Evolutionary conservation across 2,329 filamentous ascomycete genomes (phyloP).

Genomic region (Pseudogymnoascus sp.): DNA sequence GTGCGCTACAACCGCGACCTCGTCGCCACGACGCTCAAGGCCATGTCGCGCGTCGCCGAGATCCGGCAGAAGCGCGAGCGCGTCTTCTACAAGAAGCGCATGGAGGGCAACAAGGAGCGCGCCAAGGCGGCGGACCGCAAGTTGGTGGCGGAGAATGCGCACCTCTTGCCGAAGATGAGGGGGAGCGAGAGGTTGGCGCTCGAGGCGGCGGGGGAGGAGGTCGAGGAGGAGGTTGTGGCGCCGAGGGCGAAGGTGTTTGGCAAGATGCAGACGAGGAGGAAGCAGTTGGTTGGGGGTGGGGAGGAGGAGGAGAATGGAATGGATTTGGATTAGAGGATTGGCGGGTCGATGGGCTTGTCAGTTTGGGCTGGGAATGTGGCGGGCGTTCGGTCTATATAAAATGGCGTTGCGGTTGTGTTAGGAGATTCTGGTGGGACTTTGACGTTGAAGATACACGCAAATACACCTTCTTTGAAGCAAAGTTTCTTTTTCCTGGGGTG

Average conservation of each 20-base stretch:
- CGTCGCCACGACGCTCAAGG: constrained; percentile 76
- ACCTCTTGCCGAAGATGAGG: constrained; percentile 71
- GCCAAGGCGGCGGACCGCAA: constrained; percentile 74
- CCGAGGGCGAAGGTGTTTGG: constrained; percentile 30
- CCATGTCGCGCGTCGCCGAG: constrained; percentile 85
- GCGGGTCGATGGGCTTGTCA: neutral
- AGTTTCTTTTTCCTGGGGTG: neutral
- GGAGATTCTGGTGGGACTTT: neutral
- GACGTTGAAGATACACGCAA: neutral
- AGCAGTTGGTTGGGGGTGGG: constrained; percentile 30
- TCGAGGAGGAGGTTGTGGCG: constrained; percentile 36
- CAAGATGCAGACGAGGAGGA: constrained; percentile 34
- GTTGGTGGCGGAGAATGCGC: constrained; percentile 84
- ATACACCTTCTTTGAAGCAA: neutral
- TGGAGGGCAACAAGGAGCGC: constrained; percentile 81
- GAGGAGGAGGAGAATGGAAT: constrained; percentile 38
- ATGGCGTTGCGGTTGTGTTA: constrained; percentile 5
- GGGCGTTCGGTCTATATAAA: constrained; percentile 3
- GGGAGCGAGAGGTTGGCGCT: constrained; percentile 54
- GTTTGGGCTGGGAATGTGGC: neutral
- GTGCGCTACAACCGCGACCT: constrained; percentile 94
- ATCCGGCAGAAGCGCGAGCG: constrained; percentile 77
- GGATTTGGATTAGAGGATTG: constrained; percentile 33
- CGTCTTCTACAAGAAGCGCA: constrained; percentile 87
- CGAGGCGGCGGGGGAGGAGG: constrained; percentile 46